Evolutionary conservation across 73 alveolate species (phyloP).

Genomic region (Paramecium bursaria): DNA sequence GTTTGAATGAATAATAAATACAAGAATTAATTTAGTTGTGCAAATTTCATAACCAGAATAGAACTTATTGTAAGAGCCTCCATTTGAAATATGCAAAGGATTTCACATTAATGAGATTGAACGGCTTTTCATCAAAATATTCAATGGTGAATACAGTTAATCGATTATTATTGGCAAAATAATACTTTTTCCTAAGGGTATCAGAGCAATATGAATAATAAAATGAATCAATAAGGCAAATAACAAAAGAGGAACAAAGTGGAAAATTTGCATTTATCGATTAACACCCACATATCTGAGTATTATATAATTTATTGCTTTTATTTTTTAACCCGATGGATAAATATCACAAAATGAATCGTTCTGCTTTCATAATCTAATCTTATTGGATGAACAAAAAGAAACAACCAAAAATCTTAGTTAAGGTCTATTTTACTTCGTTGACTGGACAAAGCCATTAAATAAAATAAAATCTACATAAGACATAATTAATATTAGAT

Average conservation of each 20-base stretch:
- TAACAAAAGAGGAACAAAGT: conserved; percentile 4
- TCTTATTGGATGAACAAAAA: conserved; percentile 16
- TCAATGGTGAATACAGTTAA: background rate
- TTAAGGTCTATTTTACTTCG: conserved; percentile 25
- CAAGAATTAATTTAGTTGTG: conserved; percentile 7
- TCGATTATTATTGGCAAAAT: conserved; percentile 2
- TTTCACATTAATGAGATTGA: conserved; percentile 32
- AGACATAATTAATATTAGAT: conserved; percentile 10
- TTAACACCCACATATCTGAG: conserved; percentile 15
- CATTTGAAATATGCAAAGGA: background rate
- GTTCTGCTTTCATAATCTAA: conserved; percentile 46
- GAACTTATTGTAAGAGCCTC: conserved; percentile 18
- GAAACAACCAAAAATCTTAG: background rate
- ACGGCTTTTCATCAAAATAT: too few species aligned
- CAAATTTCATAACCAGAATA: conserved; percentile 9
- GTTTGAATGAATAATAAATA: background rate
- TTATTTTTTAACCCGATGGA: too few species aligned
- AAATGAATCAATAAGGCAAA: background rate
- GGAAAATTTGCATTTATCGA: conserved; percentile 1
- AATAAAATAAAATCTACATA: background rate
- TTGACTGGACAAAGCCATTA: conserved; percentile 1
- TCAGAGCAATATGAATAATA: background rate
- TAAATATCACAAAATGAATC: conserved; percentile 11
- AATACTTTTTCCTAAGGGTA: conserved; percentile 20
- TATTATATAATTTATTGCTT: too few species aligned